A percentile compares a stretch with the other conserved stretches of the same genome.
These are phyloP conservation scores for Hypholoma fasciculare DNA, from an alignment of 768 basidiomycete species.

Conservation along the genomic window DNA sequence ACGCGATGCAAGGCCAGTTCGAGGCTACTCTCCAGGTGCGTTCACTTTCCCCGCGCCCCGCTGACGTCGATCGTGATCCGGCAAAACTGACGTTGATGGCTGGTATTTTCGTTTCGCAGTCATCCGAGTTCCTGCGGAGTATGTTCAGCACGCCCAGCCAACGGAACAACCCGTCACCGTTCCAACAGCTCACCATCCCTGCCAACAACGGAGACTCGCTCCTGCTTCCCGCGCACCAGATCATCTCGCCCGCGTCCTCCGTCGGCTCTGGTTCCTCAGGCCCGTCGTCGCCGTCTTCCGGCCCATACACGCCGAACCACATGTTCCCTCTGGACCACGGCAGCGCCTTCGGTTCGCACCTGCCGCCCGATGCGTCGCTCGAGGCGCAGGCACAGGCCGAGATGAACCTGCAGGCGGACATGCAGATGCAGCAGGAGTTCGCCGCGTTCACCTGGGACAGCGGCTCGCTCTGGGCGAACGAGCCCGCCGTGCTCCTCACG, in stretches of 20 bases:
- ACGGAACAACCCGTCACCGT: constrained; percentile 19
- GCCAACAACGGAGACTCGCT: constrained; percentile 24
- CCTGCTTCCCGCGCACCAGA: constrained; percentile 41
- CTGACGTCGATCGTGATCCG: background rate
- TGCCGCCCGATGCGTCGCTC: constrained; percentile 15
- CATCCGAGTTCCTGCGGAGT: constrained; percentile 49
- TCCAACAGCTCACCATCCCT: constrained; percentile 44
- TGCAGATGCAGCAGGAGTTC: constrained; percentile 40
- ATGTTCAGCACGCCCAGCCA: constrained; percentile 40
- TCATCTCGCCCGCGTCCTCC: constrained; percentile 53
- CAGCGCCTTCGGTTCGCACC: background rate
- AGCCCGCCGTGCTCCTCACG: constrained; percentile 39
- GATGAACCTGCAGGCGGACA: constrained; percentile 37
- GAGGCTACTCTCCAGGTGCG: constrained; percentile 48
- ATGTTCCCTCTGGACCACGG: constrained; percentile 17
- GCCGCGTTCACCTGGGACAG: constrained; percentile 37
- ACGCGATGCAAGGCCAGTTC: constrained; percentile 37
- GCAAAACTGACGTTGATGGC: background rate
- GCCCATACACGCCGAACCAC: constrained; percentile 50
- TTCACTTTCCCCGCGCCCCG: constrained; percentile 7
- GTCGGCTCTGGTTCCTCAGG: constrained; percentile 46
- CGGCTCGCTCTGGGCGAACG: constrained; percentile 30
- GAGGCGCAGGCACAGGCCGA: constrained; percentile 33
- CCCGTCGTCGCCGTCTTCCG: constrained; percentile 50
- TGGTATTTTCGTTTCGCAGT: constrained; percentile 27